Base-by-base conservation (phyloP, 108 stramenopile genomes). In the Hondaea fermentalgiana region DNA sequence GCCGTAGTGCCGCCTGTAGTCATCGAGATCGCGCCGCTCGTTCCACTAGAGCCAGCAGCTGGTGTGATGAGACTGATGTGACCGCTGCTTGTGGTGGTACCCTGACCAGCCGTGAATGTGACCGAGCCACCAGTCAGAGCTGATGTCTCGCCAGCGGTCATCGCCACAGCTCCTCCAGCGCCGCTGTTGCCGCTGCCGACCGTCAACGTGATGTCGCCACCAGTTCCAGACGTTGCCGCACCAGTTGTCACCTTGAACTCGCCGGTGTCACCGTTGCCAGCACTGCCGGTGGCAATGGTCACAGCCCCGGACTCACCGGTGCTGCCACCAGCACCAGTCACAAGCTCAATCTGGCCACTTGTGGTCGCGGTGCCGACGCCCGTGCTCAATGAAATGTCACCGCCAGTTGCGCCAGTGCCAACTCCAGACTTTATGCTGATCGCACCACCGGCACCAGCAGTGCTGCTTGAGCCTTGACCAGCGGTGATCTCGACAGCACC, bases 71-170 rank as follows among this genome's bases (percentile, higher is more conserved):
- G 55, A 5, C 12, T 12, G 55, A 55, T 55, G 21, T 42, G 42
- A 5, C 92, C 92, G 25, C 90, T 90, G 28, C 87, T 87, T 8
- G 89, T 60, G 5, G 57, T n/a, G 21, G 49, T 45, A 43, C 92
- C 76, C 16, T 44, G 58, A 3, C 92, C 92, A 16, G 90, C 88
- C 28, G 44, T 59, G 6, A 92, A 17, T 42, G 64, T 44, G 17
- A 92, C 47, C 16, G 47, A 21, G 28, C 91, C 91, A 14, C 91
- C 91, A 4, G 5, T 21, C 19, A 88, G 89, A 57, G 19, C 43
- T 21, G 60, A 25, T n/a, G 91, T 47, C 19, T 55, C 53, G 12
- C 91, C 91, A 12, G 90, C 91, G 17, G 89, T 44, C 23, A 92
- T 21, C 43, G 88, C 89, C 25, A 92, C 58, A 44, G 47, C 44